Evolutionary conservation across 1,284 basidiomycete species (phyloP).

Genomic region (Apiotrichum akiyoshidainum): DNA sequence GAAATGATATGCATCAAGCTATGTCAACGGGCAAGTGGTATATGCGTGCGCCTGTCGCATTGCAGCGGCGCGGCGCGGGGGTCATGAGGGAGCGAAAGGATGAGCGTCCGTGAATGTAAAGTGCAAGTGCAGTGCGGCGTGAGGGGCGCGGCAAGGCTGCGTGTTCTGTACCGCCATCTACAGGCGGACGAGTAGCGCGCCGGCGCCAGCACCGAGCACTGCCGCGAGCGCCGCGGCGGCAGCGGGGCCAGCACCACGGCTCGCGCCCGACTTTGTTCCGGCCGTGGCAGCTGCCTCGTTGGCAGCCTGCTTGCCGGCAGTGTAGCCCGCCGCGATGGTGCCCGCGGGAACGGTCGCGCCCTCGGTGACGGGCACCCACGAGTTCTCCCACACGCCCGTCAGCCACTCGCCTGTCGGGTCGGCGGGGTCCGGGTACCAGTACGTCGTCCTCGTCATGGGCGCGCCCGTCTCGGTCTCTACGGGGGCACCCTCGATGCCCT

Average conservation of each 20-base stretch:
- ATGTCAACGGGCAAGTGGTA: background rate
- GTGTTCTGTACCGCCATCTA: too few species aligned
- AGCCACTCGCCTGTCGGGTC: conserved; percentile 32
- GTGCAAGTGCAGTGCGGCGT: too few species aligned
- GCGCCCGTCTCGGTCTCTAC: background rate
- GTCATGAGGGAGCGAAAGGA: too few species aligned
- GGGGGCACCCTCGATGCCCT: background rate
- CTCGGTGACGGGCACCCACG: conserved; percentile 28
- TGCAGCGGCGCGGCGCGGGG: too few species aligned
- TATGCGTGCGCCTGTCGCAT: too few species aligned
- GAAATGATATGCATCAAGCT: background rate
- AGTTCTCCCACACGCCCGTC: conserved; percentile 33
- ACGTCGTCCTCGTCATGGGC: conserved; percentile 17
- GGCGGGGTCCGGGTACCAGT: conserved; percentile 35
- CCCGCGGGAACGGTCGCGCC: conserved; percentile 30
- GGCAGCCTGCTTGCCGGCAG: background rate
- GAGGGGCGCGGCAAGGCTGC: too few species aligned
- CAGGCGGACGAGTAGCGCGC: too few species aligned
- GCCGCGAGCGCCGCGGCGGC: background rate
- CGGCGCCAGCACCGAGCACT: too few species aligned
- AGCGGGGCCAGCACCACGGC: background rate
- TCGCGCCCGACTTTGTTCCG: background rate
- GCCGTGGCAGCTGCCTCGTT: background rate
- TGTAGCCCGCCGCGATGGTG: conserved; percentile 25
- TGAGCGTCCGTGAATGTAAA: too few species aligned